These are phyloP conservation scores for Erodium chrysanthum DNA, from an alignment of 441 rosid species.

Conservation along the genomic window DNA sequence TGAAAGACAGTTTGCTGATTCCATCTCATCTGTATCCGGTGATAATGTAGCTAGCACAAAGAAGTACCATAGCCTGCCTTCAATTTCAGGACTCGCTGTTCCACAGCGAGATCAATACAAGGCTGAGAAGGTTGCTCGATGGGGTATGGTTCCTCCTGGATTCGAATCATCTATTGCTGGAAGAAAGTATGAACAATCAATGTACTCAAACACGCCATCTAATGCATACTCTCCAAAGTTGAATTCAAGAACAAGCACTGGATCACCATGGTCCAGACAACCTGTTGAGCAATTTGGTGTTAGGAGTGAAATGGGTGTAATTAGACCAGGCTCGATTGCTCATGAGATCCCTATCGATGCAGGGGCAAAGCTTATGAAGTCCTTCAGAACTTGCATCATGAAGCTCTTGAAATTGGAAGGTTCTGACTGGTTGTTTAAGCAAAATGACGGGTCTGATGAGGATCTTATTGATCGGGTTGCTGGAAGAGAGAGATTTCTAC, in stretches of 20 bases:
- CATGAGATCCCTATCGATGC: constrained; percentile 43
- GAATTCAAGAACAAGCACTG: constrained; percentile 34
- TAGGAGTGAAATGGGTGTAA: too few relatives aligned
- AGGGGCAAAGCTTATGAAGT: constrained; percentile 72
- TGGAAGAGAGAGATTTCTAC: constrained; percentile 68
- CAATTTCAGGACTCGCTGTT: constrained; percentile 22
- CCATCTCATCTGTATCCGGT: constrained; percentile 14
- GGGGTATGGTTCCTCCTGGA: constrained; percentile 13
- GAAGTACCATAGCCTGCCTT: constrained; percentile 24
- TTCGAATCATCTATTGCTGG: constrained; percentile 14
- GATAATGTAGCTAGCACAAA: constrained; percentile 12
- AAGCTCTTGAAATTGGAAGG: constrained; percentile 85
- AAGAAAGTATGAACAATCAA: constrained; percentile 13
- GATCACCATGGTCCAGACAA: constrained; percentile 92
- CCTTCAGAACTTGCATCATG: constrained; percentile 63
- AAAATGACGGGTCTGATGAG: constrained; percentile 80
- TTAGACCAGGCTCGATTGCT: constrained; percentile 18
- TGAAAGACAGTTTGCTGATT: constrained; percentile 8
- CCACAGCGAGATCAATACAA: constrained; percentile 1
- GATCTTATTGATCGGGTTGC: constrained; percentile 83
- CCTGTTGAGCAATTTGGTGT: constrained; percentile 87
- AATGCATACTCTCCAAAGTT: constrained; percentile 31
- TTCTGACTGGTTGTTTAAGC: constrained; percentile 86
- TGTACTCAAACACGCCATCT: constrained; percentile 23
- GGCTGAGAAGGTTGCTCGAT: constrained; percentile 7